Evolutionary conservation across 306 rosid species (phyloP), one percentile per base, ranked within the genome.

Genomic region (Inga oerstediana): DNA sequence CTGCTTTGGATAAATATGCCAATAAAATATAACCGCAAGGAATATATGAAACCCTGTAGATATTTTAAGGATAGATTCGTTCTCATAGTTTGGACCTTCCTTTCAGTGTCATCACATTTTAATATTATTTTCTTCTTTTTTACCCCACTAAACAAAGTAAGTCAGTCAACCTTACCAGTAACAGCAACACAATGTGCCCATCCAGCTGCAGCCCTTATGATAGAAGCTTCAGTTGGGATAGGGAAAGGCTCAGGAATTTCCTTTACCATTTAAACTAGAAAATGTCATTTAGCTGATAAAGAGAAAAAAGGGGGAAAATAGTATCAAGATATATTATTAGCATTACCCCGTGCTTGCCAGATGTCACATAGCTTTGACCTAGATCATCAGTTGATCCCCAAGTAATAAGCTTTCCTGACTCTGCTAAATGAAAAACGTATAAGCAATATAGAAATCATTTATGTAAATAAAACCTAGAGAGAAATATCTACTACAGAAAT

Each of bases 331-430:
- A 20, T 22, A 71, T 45, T 59, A 39, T 62, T 58, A 49, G 70
- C 80, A 77, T 78, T 90, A 93, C 98, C 97, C 97, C 97, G 30
- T 93, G 98, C 83, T 90, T 93, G 82, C 98, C 98, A 72, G 98
- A 92, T 49, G 98, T 86, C 75, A 93, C 84, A 85, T 93, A 93
- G 90, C 97, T 93, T 83, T 92, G 98, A 59, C 98, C 98, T 76
- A 93, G 85, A 88, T 93, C 98, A 86, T 90, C 97, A 34, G 98
- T 90, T 75, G 98, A 89, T 58, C 98, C 98, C 98, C 97, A 93
- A 49, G 98, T 93, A 34, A 92, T 93, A 75, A 91, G 93, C 85
- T 93, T 93, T 82, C 94, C 94, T 72, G 86, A 80, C 54, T 79
- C 98, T 93, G 86, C 30, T 83, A 72, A 80, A 82, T 79, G 80